phyloP scores from a whole-genome alignment of 2,329 filamentous ascomycete species.

The Chlorencoelia australis region DNA sequence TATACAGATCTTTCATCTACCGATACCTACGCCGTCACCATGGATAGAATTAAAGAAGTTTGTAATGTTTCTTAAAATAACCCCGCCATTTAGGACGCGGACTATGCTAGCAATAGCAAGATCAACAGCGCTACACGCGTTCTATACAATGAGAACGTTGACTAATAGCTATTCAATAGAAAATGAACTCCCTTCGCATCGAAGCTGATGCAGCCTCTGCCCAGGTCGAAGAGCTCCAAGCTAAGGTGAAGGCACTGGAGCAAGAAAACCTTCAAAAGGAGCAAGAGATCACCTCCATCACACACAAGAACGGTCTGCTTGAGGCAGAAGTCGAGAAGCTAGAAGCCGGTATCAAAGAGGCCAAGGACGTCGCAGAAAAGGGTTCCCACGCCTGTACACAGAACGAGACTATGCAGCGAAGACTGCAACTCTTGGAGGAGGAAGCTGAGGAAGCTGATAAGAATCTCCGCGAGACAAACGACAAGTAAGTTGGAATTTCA shows the following conservation, averaged over 20 bases:
- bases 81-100: constrained; percentile 28
- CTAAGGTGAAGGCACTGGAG: constrained; percentile 81
- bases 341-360: constrained; percentile 71
- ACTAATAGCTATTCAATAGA: constrained; percentile 40
- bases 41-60: constrained; percentile 89
- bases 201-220: constrained; percentile 78
- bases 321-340: constrained; percentile 90
- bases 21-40: constrained; percentile 38
- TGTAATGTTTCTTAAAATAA: constrained; percentile 32
- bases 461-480: constrained; percentile 92
- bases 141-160: too few relatives aligned
- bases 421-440: constrained; percentile 92
- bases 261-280: constrained; percentile 95
- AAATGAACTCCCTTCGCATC: constrained; percentile 89
- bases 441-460: constrained; percentile 95
- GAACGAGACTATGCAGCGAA: constrained; percentile 84
- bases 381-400: constrained; percentile 74
- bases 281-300: constrained; percentile 93
- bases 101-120: too few relatives aligned
- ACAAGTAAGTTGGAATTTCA: constrained; percentile 65
- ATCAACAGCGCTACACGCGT: too few relatives aligned
- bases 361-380: constrained; percentile 79
- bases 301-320: constrained; percentile 89
- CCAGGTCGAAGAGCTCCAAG: constrained; percentile 80
- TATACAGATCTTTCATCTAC: too few relatives aligned